Percentiles rank a stretch among this genome's conserved stretches.
These are phyloP conservation scores for Jatropha multifida DNA, from an alignment of 441 rosid genomes.

Conservation along the genomic window DNA sequence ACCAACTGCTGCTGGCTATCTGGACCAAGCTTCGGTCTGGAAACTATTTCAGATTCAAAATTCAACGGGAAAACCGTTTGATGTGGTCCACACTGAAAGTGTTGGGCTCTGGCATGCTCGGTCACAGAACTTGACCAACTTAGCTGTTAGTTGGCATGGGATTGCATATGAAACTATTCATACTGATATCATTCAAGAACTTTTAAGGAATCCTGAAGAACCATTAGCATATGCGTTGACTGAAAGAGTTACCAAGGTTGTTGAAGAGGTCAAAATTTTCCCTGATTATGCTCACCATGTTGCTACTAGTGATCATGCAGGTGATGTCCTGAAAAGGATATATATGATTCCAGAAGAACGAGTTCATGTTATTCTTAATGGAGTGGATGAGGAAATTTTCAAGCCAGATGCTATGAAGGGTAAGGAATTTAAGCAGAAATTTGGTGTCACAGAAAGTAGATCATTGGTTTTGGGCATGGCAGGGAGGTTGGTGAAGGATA, in stretches of 20 bases:
- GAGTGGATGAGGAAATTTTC: conserved; percentile 69
- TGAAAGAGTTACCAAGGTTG: conserved; percentile 60
- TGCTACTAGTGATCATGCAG: conserved; percentile 90
- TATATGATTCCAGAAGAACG: conserved; percentile 93
- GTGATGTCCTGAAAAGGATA: conserved; percentile 76
- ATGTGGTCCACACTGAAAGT: conserved; percentile 83
- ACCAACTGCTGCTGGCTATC: conserved; percentile 71
- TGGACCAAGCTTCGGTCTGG: conserved; percentile 72
- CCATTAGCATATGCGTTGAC: conserved; percentile 48
- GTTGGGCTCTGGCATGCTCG: conserved; percentile 86
- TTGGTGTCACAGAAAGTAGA: conserved; percentile 47
- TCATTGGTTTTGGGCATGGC: conserved; percentile 68
- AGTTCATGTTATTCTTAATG: conserved; percentile 82
- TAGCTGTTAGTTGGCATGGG: conserved; percentile 86
- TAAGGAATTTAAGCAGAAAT: conserved; percentile 43
- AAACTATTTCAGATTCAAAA: conserved; percentile 65
- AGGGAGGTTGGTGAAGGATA: conserved; percentile 88
- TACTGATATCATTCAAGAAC: conserved; percentile 83
- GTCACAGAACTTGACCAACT: conserved; percentile 54
- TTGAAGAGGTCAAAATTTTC: conserved; percentile 82
- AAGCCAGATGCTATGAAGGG: conserved; percentile 52
- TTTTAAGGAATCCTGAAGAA: conserved; percentile 55
- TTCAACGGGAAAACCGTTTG: conserved; percentile 65
- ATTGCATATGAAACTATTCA: conserved; percentile 91
- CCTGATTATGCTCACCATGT: conserved; percentile 82